Conservation (phyloP, 192 early-diverging fungal genomes). For the Phycomyces nitens region DNA sequence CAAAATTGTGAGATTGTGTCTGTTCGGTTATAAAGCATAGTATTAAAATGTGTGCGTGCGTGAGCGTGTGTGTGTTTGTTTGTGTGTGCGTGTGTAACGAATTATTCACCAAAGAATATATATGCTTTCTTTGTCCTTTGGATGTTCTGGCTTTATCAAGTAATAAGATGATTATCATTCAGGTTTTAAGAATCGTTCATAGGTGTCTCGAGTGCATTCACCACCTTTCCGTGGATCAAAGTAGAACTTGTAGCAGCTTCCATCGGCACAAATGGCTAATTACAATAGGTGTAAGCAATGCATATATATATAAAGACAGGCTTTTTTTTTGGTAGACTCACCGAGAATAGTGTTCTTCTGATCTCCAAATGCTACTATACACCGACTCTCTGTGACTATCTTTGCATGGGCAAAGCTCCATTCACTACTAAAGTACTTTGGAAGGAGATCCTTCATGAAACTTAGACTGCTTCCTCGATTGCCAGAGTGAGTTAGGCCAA, state of each 20-base stretch:
- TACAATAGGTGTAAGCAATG: constrained; percentile 1
- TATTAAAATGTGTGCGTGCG: too few relatives aligned
- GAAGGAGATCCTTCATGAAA: constrained; percentile 81
- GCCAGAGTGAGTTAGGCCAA: constrained; percentile 39
- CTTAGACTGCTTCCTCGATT: constrained; percentile 48
- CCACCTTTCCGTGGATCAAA: constrained; percentile 76
- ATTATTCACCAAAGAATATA: too few relatives aligned
- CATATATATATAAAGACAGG: background rate
- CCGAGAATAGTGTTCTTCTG: constrained; percentile 74
- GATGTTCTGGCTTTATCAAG: too few relatives aligned
- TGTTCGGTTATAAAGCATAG: too few relatives aligned
- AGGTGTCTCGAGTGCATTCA: constrained; percentile 55
- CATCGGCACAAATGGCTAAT: constrained; percentile 80
- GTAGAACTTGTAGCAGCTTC: constrained; percentile 80
- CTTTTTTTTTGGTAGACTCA: constrained; percentile 17
- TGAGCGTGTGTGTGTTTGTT: too few relatives aligned
- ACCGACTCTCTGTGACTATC: constrained; percentile 72
- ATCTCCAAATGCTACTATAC: constrained; percentile 77
- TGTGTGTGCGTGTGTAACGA: too few relatives aligned
- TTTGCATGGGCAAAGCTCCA: constrained; percentile 92
- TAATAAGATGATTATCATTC: constrained; percentile 3
- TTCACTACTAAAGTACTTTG: constrained; percentile 92
- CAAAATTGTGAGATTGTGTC: too few relatives aligned
- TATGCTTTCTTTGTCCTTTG: too few relatives aligned
- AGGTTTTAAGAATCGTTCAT: constrained; percentile 40